Percentiles rank a stretch among this genome's conserved stretches.
phyloP scores from a whole-genome alignment of 345 rosid species.

The Clausena lansium region DNA sequence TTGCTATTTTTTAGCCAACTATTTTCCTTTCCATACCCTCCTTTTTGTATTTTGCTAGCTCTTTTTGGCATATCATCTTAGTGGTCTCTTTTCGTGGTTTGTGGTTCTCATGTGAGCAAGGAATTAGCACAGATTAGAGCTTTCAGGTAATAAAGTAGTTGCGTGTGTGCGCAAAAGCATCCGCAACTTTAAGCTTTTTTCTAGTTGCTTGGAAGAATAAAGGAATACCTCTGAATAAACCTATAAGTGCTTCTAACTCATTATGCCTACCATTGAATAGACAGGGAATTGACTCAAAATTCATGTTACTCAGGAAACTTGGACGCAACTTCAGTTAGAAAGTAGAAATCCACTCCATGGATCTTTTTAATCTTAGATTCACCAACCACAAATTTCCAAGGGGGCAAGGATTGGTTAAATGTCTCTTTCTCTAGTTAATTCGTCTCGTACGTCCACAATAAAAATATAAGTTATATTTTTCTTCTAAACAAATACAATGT shows the following conservation, averaged over 20 bases:
- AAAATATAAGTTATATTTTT: neutral
- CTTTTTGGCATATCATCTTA: conserved; percentile 12
- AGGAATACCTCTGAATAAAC: neutral
- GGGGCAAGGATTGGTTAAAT: neutral
- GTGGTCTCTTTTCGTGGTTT: conserved; percentile 8
- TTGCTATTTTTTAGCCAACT: neutral
- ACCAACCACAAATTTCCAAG: neutral
- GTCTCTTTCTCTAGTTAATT: neutral
- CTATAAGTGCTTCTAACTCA: neutral
- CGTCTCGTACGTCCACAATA: neutral
- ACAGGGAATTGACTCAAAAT: neutral
- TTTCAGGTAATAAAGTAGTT: conserved; percentile 8
- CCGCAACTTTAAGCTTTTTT: conserved; percentile 21
- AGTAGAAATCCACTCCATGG: neutral
- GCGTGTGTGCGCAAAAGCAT: conserved; percentile 6
- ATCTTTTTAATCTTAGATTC: neutral
- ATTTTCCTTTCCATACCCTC: conserved; percentile 5
- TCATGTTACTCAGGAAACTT: neutral
- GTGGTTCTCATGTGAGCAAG: conserved; percentile 26
- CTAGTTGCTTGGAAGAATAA: neutral
- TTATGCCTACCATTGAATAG: neutral
- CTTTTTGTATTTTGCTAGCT: conserved; percentile 10
- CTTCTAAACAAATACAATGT: neutral
- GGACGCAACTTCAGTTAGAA: neutral
- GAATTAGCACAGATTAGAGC: neutral